phyloP scores from a whole-genome alignment of 805 yeast genomes.

The Suhomyces sp. region DNA sequence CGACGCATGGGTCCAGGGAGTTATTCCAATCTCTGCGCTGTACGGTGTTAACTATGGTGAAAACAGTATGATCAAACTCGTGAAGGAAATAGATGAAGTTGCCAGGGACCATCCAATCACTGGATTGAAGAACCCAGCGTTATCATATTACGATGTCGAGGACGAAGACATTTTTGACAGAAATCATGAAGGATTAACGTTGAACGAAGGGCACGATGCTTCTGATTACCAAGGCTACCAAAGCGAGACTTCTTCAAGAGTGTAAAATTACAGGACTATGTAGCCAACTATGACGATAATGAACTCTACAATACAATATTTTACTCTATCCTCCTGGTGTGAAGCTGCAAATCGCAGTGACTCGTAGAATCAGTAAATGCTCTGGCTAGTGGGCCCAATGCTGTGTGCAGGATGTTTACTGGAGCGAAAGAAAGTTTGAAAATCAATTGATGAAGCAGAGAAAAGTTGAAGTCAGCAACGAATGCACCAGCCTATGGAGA shows the following conservation, averaged over 20 bases:
- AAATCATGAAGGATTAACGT: slow-evolving; percentile 27
- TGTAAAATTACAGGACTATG: background rate
- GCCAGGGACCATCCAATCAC: slow-evolving; percentile 39
- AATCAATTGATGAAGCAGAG: background rate
- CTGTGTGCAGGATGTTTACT: background rate
- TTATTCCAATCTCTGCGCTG: slow-evolving; percentile 38
- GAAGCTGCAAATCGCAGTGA: background rate
- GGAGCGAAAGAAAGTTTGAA: background rate
- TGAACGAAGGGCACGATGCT: slow-evolving; percentile 20
- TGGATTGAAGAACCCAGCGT: slow-evolving; percentile 42
- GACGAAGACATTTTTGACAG: slow-evolving; percentile 30
- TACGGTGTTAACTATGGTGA: slow-evolving; percentile 67
- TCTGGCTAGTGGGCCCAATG: too few species aligned
- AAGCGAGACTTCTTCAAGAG: background rate
- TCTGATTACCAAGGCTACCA: background rate
- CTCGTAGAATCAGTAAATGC: too few species aligned
- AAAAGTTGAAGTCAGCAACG: background rate
- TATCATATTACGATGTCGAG: slow-evolving; percentile 34
- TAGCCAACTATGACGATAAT: background rate
- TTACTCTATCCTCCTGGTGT: too few species aligned
- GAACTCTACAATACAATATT: background rate
- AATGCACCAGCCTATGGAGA: slow-evolving; percentile 4
- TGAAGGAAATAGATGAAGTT: slow-evolving; percentile 51
- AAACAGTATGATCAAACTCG: slow-evolving; percentile 52
- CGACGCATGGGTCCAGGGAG: slow-evolving; percentile 49